A percentile compares a stretch with the other conserved stretches of the same genome.
phyloP scores from a whole-genome alignment of 257 asterid genomes.

The Verbena officinalis region DNA sequence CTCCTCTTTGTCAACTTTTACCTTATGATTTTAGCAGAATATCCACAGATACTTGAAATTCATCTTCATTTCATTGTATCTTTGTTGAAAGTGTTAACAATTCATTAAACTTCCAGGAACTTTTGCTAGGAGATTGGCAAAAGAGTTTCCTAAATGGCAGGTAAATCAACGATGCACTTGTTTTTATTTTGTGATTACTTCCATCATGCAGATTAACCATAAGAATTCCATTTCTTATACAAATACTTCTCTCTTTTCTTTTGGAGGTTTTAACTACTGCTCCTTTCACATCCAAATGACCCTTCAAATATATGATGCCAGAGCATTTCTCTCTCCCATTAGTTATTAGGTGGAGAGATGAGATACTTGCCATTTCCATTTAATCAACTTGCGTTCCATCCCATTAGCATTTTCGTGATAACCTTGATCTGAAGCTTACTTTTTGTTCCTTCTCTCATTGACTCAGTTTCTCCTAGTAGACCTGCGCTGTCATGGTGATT shows the following conservation, averaged over 20 bases:
- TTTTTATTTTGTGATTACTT: constrained; percentile 7
- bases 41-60: constrained; percentile 14
- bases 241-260: background rate
- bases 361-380: constrained; percentile 12
- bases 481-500: constrained; percentile 99
- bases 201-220: constrained; percentile 7
- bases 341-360: constrained; percentile 4
- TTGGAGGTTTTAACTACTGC: constrained; percentile 9
- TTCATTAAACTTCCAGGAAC: constrained; percentile 61
- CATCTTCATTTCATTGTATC: constrained; percentile 10
- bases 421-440: constrained; percentile 33
- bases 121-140: constrained; percentile 87
- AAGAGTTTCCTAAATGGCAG: constrained; percentile 98
- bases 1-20: background rate
- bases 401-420: background rate
- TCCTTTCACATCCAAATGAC: constrained; percentile 3
- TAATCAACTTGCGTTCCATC: constrained; percentile 2
- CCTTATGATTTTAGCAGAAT: background rate
- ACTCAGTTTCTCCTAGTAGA: constrained; percentile 95
- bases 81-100: constrained; percentile 18
- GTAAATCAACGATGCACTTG: constrained; percentile 36
- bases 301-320: constrained; percentile 10
- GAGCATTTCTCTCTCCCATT: background rate
- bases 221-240: background rate
- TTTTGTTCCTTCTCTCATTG: constrained; percentile 33